Conservation (phyloP, 208 protist genomes). For the Crithidia sp. region DNA sequence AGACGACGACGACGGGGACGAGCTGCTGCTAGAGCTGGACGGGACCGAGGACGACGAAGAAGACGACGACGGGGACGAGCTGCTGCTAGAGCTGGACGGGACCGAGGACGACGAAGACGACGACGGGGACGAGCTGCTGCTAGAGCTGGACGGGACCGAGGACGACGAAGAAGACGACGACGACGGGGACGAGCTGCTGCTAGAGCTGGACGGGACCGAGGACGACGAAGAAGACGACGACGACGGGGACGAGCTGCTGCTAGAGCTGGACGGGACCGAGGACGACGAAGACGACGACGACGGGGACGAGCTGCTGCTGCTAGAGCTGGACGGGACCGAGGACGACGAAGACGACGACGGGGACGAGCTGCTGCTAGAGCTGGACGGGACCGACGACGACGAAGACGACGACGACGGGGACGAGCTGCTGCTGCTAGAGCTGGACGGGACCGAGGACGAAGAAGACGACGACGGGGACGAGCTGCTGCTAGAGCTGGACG, state of each 20-base stretch:
- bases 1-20: constrained; percentile 19
- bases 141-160: background rate
- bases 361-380: no score
- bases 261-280: background rate
- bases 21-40: no score
- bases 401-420: constrained; percentile 13
- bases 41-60: no score
- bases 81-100: background rate
- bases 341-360: constrained; percentile 1
- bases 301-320: background rate
- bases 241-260: background rate
- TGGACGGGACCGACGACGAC: no score
- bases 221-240: constrained; percentile 17
- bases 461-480: constrained; percentile 1
- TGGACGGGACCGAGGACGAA: background rate
- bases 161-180: constrained; percentile 17
- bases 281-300: constrained; percentile 18
- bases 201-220: background rate
- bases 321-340: background rate
- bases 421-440: background rate
- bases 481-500: no score
- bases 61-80: background rate
- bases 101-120: constrained; percentile 17
- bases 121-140: background rate
- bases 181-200: background rate